Conservation (phyloP, 1,139 yeast species). For the Magnusiomyces suaveolens region DNA sequence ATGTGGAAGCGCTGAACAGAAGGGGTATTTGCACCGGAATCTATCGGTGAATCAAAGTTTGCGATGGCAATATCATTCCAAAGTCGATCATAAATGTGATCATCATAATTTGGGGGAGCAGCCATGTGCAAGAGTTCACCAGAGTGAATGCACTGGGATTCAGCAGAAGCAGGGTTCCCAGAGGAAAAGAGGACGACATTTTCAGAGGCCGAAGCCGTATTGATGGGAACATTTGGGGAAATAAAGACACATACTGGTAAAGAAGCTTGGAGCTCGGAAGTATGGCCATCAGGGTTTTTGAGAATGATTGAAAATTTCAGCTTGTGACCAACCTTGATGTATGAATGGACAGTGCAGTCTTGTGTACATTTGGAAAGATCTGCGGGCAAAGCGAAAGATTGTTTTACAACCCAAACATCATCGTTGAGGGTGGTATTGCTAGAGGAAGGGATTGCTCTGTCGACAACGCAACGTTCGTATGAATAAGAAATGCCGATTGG, state of each 20-base stretch:
- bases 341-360: slow-evolving; percentile 54
- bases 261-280: slow-evolving; percentile 66
- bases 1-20: slow-evolving; percentile 17
- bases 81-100: slow-evolving; percentile 73
- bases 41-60: slow-evolving; percentile 46
- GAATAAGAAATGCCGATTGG: slow-evolving; percentile 35
- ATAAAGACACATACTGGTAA: slow-evolving; percentile 60
- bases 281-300: slow-evolving; percentile 65
- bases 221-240: slow-evolving; percentile 68
- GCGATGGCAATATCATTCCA: slow-evolving; percentile 59
- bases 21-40: slow-evolving; percentile 48
- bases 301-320: slow-evolving; percentile 55
- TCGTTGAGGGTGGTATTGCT: slow-evolving; percentile 32
- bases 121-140: slow-evolving; percentile 23
- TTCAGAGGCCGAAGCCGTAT: slow-evolving; percentile 28
- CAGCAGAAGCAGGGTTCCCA: slow-evolving; percentile 9
- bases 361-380: slow-evolving; percentile 69
- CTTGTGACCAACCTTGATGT: slow-evolving; percentile 63
- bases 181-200: slow-evolving; percentile 2
- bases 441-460: slow-evolving; percentile 38
- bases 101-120: slow-evolving; percentile 88
- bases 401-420: slow-evolving; percentile 72
- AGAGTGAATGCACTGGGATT: background rate
- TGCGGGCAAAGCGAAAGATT: slow-evolving; percentile 55
- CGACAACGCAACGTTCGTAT: slow-evolving; percentile 50